Base-by-base conservation (phyloP, 306 rosid species). In the Senna tora region DNA sequence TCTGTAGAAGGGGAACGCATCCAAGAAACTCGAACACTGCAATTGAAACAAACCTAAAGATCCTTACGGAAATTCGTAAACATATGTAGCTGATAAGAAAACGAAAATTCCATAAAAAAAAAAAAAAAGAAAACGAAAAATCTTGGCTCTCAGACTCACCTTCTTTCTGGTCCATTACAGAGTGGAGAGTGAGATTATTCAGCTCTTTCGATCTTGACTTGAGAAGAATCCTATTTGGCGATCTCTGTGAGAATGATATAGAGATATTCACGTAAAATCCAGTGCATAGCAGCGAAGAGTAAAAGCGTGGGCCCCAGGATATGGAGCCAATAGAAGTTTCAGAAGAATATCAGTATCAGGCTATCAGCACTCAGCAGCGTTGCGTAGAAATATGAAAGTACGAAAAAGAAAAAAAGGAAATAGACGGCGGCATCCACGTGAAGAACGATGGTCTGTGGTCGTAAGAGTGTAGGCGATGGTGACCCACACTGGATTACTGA, bases 1-100 rank as follows among this genome's bases (percentile, higher is more conserved):
- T 84, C 87, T 89, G 98, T 1, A 89, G 85, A 76, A 94, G 75
- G 36, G 96, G 92, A 87, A 94, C 95, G 50, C 82, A 73, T 20
- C 90, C 89, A 30, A 94, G 84, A 42, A 89, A 94, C 87, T 94
- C 97, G 9, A 81, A 77, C 68, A 94, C 98, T 94, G 87, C 75
- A 86, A 75, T 5, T 43, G 32, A 65, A 62, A 17, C 0, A 58
- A 63, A 56, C 17, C 53, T 25, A 30, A 15, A 6, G 46, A 75
- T 66, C 69, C 9, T 0, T 14, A 25, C 60, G n/a, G n/a, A n/a
- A n/a, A n/a, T n/a, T n/a, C n/a, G n/a, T n/a, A n/a, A n/a, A n/a
- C n/a, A n/a, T n/a, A n/a, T n/a, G n/a, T n/a, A n/a, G n/a, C n/a
- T n/a, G n/a, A n/a, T n/a, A n/a, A n/a, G n/a, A n/a, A n/a, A n/a